phyloP scores from a whole-genome alignment of 371 early-diverging fungal genomes.

The Rhizomucor miehei region DNA sequence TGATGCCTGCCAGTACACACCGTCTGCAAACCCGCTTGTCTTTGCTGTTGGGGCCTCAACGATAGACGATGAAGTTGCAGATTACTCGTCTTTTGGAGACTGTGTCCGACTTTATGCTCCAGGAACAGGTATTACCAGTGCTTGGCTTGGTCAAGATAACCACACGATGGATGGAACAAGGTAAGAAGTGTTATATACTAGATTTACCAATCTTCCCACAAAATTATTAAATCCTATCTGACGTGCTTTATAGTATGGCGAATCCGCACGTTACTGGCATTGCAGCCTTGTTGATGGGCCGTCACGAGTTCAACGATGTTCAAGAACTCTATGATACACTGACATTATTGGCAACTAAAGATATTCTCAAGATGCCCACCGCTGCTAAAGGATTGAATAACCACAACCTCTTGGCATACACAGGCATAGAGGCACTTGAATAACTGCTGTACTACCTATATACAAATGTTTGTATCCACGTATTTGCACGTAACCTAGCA shows the following conservation, averaged over 20 bases:
- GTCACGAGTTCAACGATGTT: conserved; percentile 8
- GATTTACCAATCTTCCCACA: no score
- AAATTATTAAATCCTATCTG: conserved; percentile 1
- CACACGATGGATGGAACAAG: conserved; percentile 67
- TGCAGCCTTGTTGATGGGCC: conserved; percentile 32
- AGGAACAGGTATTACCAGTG: conserved; percentile 42
- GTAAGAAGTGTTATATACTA: neutral
- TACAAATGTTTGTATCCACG: neutral
- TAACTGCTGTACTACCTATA: neutral
- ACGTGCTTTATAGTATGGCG: conserved; percentile 59
- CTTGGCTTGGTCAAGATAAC: conserved; percentile 39
- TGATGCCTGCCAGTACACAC: conserved; percentile 70
- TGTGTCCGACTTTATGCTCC: conserved; percentile 64
- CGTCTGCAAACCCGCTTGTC: conserved; percentile 56
- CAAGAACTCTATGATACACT: conserved; percentile 15
- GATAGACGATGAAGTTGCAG: conserved; percentile 38
- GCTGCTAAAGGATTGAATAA: neutral
- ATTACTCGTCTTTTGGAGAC: conserved; percentile 49
- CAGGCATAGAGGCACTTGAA: conserved; percentile 7
- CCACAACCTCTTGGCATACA: conserved; percentile 19
- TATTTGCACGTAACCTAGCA: neutral
- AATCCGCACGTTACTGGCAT: conserved; percentile 62
- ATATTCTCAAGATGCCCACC: conserved; percentile 7
- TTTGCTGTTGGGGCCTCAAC: conserved; percentile 70
- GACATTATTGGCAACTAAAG: conserved; percentile 12